A percentile compares a stretch with the other conserved stretches of the same genome.
These are phyloP conservation scores for Lagenaria siceraria DNA, from an alignment of 306 rosid species.

Conservation along the genomic window DNA sequence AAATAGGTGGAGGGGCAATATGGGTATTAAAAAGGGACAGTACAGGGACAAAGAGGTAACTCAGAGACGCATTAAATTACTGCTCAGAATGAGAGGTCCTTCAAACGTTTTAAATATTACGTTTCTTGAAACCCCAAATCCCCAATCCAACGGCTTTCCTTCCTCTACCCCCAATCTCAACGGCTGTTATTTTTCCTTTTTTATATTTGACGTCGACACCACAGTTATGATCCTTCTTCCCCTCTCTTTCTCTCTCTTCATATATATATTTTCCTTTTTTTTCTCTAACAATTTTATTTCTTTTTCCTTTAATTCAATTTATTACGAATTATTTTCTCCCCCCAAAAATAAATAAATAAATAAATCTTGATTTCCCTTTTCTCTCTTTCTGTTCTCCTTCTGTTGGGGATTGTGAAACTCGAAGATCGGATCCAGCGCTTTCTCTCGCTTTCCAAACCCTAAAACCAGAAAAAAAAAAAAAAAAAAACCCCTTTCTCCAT, in stretches of 20 bases:
- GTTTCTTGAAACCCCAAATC: background rate
- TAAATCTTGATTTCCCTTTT: background rate
- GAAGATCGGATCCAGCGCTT: slow-evolving; percentile 35
- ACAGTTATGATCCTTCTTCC: background rate
- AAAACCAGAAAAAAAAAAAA: background rate
- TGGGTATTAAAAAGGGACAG: slow-evolving; percentile 18
- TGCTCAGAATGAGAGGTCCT: slow-evolving; percentile 31
- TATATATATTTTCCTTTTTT: background rate
- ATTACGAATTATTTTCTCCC: background rate
- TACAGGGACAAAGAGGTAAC: slow-evolving; percentile 47
- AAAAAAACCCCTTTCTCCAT: too few relatives aligned
- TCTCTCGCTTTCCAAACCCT: slow-evolving; percentile 11
- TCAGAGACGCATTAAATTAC: slow-evolving; percentile 26
- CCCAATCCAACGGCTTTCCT: slow-evolving; percentile 22
- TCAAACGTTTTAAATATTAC: background rate
- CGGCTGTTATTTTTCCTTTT: background rate
- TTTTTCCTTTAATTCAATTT: background rate
- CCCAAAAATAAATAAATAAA: background rate
- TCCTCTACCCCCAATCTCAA: background rate
- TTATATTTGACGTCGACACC: slow-evolving; percentile 18
- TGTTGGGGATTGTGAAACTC: slow-evolving; percentile 29
- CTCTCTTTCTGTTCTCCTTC: slow-evolving; percentile 9
- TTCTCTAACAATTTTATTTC: background rate
- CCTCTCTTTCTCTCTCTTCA: background rate
- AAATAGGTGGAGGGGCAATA: background rate